Base-by-base conservation (phyloP, 2,329 filamentous ascomycete genomes). In the Nemania sp. region DNA sequence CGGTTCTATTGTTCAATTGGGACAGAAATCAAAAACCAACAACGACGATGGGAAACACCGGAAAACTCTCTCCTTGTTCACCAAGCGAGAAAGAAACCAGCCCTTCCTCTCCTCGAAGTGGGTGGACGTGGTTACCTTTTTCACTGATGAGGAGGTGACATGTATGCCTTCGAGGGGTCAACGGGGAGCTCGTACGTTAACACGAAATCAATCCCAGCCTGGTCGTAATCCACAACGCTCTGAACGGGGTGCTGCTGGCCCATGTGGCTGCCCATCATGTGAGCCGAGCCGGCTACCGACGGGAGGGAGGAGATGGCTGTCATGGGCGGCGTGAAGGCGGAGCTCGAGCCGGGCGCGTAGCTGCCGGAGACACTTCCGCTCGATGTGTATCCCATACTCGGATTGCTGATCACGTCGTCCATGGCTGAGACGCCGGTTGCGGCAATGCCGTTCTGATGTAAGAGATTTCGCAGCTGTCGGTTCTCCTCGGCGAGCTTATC, bases 131-230 rank as follows among this genome's bases (percentile, higher is more conserved):
- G 56, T 60, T 62, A 59, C 56, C 54, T 57, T 56, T 64, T 64
- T 76, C 77, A 80, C 67, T 80, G 76, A 64, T 78, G 81, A 69
- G 82, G 82, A 75, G 83, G 83, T 75, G 83, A 84, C 71, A 82
- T 79, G 73, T 88, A 88, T 71, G 82, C 79, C 75, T 79, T 80
- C 74, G 81, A 80, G 72, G 78, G 77, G 74, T 78, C 64, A 66
- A 67, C 62, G 59, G 68, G 73, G 72, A 69, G 68, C 70, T 83
- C 89, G 82, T 91, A 94, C 90, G 89, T 88, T 82, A 94, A 82
- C 67, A 94, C 90, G 77, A 94, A 93, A 73, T 94, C 90, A 75
- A 94, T 91, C 69, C 90, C 90, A 64, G 89, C 83, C 71, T 91
- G 87, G 70, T 93, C 88, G 75, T 89, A 88, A 70, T 92, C 88